Conservation (phyloP, 345 rosid species). For the Hibiscus mutabilis region DNA sequence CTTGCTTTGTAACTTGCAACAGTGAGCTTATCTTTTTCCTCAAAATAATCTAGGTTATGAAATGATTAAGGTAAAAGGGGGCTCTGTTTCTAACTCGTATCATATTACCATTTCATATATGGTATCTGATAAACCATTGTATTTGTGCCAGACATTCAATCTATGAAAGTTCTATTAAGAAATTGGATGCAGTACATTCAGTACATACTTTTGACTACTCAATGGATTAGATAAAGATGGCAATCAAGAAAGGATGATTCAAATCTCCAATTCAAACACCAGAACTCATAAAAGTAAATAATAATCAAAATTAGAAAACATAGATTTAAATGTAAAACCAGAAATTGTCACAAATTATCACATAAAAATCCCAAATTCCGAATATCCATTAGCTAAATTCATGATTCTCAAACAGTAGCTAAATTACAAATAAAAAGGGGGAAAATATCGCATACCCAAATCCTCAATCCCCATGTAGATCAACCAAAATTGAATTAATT, state of each 20-base stretch:
- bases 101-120: background rate
- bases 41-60: background rate
- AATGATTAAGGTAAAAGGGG: background rate
- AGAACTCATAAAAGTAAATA: constrained; percentile 5
- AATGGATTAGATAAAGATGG: background rate
- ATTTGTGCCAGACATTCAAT: constrained; percentile 13
- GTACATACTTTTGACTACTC: background rate
- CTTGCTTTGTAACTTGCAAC: background rate
- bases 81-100: background rate
- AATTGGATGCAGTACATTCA: background rate
- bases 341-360: background rate
- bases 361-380: constrained; percentile 2
- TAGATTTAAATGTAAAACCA: background rate
- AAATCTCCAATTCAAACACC: background rate
- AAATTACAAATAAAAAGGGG: background rate
- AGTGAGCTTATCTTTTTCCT: background rate
- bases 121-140: background rate
- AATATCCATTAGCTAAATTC: background rate
- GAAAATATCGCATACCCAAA: background rate
- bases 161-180: background rate
- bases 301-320: background rate
- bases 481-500: constrained; percentile 29
- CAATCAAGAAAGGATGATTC: background rate
- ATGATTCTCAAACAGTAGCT: constrained; percentile 3
- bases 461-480: background rate